Base-by-base conservation (phyloP, 768 basidiomycete species). In the Kwoniella sp. region DNA sequence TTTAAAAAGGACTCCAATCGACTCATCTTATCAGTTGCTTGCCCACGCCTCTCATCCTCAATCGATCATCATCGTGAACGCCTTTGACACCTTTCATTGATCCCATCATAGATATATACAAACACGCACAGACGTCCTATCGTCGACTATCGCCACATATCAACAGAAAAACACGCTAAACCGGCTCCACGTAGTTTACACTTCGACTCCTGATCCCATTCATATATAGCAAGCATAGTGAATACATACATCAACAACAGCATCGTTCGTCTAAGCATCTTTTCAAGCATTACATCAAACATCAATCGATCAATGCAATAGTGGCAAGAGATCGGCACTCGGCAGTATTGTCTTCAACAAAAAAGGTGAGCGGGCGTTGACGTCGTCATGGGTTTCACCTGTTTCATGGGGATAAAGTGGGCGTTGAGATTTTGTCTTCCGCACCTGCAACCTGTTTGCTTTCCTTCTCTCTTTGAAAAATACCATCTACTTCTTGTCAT, bases 1-100 rank as follows among this genome's bases (percentile, higher is more conserved):
- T 45, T 45, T 45, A 45, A 45, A 45, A 45, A 45, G 41, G 41
- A 45, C 41, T n/a, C n/a, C 41, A 45, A 17, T 45, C 41, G 41
- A 45, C 41, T 45, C 41, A 17, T 45, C 41, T 45, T 17, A 17
- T 45, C 20, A 3, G 15, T 20, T 9, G 3, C 41, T 11, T 37
- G 41, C 20, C 11, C 41, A 45, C 34, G 13, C 13, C 13, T 17
- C 41, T 17, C 41, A 8, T 9, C 20, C 41, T 45, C 41, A 11
- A 11, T 20, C 41, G 20, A 45, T 20, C 41, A 45, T 45, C 41
- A 45, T 45, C 15, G 41, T 17, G 4, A 45, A 45, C 41, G 41
- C 41, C 41, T 20, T 45, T 45, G 9, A 17, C 41, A 45, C 20
- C 17, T 45, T 20, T 45, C 17, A 9, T 9, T 17, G 4, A 45